Conservation (phyloP, 192 early-diverging fungal species). For the Lunasporangiospora selenospora region DNA sequence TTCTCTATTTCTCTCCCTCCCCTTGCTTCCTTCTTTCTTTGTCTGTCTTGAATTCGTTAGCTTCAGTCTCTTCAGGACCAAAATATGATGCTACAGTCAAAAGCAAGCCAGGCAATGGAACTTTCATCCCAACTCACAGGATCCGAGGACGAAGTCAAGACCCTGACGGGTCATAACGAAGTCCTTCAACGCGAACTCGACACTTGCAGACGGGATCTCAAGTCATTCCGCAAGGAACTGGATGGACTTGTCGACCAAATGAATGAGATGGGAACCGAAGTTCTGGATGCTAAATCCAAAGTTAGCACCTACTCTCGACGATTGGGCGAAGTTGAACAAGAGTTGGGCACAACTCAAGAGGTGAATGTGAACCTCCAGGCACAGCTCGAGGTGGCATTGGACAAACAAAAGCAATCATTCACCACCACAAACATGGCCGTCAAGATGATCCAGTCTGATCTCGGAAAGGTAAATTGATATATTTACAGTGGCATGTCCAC, state of each 20-base stretch:
- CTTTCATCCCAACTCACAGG: slow-evolving; percentile 44
- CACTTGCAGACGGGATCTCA: slow-evolving; percentile 58
- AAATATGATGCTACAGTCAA: slow-evolving; percentile 45
- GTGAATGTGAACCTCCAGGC: slow-evolving; percentile 64
- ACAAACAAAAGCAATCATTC: slow-evolving; percentile 58
- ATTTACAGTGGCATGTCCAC: background rate
- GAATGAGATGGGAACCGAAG: slow-evolving; percentile 64
- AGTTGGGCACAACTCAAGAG: slow-evolving; percentile 59
- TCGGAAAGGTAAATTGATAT: slow-evolving; percentile 46
- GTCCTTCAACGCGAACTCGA: slow-evolving; percentile 59
- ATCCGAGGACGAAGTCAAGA: slow-evolving; percentile 47
- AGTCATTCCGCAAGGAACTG: slow-evolving; percentile 60
- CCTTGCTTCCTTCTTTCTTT: background rate
- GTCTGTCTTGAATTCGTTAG: slow-evolving; percentile 6
- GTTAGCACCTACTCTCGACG: slow-evolving; percentile 59
- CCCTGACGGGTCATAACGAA: slow-evolving; percentile 51
- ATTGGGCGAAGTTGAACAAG: slow-evolving; percentile 64
- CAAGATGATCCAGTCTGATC: slow-evolving; percentile 63
- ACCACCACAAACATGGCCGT: slow-evolving; percentile 61
- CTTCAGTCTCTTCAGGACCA: slow-evolving; percentile 49
- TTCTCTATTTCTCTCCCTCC: background rate
- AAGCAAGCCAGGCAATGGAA: slow-evolving; percentile 38
- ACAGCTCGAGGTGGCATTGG: slow-evolving; percentile 53
- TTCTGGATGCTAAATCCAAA: slow-evolving; percentile 59
- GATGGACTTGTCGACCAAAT: slow-evolving; percentile 60